Conservation (phyloP, 805 yeast genomes). For the Pichia insulana region DNA sequence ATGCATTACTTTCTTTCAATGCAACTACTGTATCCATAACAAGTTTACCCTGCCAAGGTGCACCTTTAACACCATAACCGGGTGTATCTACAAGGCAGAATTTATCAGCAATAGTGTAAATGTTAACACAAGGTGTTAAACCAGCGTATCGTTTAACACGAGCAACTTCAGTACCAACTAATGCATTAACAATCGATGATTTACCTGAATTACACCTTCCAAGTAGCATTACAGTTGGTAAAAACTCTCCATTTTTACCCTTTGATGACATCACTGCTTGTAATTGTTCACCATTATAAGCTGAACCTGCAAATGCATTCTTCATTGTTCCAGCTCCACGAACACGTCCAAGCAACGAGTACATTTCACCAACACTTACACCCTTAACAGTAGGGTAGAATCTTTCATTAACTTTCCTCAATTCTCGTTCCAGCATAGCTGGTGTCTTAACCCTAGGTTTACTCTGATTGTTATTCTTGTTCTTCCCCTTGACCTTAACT, state of each 20-base stretch:
- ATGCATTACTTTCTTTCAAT: constrained; percentile 41
- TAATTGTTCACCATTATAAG: not conserved
- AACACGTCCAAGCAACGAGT: no score
- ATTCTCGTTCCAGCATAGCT: no score
- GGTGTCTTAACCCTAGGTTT: no score
- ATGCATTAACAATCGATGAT: constrained; percentile 1
- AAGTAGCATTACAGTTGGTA: not conserved
- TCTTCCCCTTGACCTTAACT: no score
- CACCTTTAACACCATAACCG: constrained; percentile 77
- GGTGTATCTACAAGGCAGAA: constrained; percentile 77
- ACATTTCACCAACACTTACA: constrained; percentile 44
- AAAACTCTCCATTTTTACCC: not conserved
- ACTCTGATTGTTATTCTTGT: no score
- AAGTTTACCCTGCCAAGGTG: constrained; percentile 56
- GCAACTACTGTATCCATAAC: constrained; percentile 42
- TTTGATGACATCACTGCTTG: not conserved
- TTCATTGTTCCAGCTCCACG: no score
- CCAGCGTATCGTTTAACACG: constrained; percentile 29
- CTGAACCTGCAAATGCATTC: not conserved
- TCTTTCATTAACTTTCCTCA: no score
- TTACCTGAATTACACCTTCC: not conserved
- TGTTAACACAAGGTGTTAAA: constrained; percentile 55
- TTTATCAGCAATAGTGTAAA: constrained; percentile 56
- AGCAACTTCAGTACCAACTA: constrained; percentile 29
- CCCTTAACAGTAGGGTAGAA: no score